phyloP scores from a whole-genome alignment of 257 asterid species.

The Nicotiana tomentosiformis region DNA sequence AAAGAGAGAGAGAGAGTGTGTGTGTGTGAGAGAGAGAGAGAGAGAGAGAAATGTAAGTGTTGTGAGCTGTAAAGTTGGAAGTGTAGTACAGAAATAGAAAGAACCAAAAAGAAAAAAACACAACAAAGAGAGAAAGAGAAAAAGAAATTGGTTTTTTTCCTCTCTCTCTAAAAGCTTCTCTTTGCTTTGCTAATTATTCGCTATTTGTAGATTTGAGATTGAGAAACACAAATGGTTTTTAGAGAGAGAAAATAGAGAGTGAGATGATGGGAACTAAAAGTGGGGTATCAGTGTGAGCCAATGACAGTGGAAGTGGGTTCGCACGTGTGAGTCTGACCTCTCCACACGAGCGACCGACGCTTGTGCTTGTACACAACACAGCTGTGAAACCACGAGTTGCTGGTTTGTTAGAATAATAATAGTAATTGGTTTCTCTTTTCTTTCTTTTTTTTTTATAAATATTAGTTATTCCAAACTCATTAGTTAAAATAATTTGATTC shows the following conservation, averaged over 20 bases:
- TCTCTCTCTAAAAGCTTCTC: no score
- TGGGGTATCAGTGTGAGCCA: not conserved
- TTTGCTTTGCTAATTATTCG: no score
- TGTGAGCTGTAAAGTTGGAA: constrained; percentile 20
- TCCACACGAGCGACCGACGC: constrained; percentile 24
- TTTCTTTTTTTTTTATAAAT: no score
- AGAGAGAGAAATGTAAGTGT: not conserved
- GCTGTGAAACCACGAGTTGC: not conserved
- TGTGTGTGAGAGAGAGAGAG: not conserved
- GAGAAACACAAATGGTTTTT: not conserved
- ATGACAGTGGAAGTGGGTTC: not conserved
- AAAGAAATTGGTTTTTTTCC: not conserved
- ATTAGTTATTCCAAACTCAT: no score
- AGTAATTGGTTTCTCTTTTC: no score
- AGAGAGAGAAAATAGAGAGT: not conserved
- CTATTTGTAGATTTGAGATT: not conserved
- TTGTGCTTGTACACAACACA: not conserved
- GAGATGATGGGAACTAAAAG: not conserved
- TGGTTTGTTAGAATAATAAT: no score
- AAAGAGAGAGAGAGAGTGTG: no score
- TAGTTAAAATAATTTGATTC: no score
- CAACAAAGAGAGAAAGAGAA: not conserved
- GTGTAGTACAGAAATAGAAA: not conserved
- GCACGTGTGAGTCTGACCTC: not conserved
- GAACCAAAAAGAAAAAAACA: not conserved